These are phyloP conservation scores for Kluyveromyces marxianus DNA, from an alignment of 1,139 yeast species.

Conservation along the genomic window DNA sequence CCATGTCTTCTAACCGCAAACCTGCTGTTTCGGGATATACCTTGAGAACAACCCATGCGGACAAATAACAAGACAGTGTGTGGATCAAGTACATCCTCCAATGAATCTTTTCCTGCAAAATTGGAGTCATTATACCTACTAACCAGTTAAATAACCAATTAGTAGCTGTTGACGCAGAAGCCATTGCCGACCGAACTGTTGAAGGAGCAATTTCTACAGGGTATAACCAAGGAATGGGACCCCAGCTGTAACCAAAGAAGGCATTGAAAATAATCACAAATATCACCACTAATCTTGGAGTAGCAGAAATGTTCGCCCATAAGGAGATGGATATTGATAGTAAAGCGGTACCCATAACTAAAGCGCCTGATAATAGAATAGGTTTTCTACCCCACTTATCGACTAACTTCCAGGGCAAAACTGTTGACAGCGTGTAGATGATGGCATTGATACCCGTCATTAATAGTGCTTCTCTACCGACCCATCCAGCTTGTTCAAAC, in stretches of 20 bases:
- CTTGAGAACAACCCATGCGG: constrained; percentile 60
- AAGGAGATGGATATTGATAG: constrained; percentile 60
- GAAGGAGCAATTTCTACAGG: constrained; percentile 85
- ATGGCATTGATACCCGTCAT: constrained; percentile 90
- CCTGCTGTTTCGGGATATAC: constrained; percentile 90
- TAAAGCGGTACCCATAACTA: constrained; percentile 69
- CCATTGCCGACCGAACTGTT: constrained; percentile 85
- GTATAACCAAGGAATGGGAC: constrained; percentile 92
- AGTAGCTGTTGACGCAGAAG: constrained; percentile 84
- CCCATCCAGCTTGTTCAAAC: constrained; percentile 93
- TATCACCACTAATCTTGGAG: constrained; percentile 66
- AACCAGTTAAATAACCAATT: constrained; percentile 93
- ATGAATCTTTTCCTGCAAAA: constrained; percentile 63
- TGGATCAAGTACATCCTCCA: constrained; percentile 83
- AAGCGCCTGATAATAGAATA: constrained; percentile 66
- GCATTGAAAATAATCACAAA: constrained; percentile 73
- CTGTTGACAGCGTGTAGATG: constrained; percentile 64
- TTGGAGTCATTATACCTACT: constrained; percentile 88
- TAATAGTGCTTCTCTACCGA: constrained; percentile 75
- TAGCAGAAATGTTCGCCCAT: constrained; percentile 47
- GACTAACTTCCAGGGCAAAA: constrained; percentile 88
- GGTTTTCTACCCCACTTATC: constrained; percentile 91
- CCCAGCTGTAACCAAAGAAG: constrained; percentile 85
- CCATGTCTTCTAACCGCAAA: constrained; percentile 82
- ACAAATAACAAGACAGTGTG: constrained; percentile 64